Evolutionary conservation across 345 rosid species (phyloP).

Genomic region (Luvunga scandens): DNA sequence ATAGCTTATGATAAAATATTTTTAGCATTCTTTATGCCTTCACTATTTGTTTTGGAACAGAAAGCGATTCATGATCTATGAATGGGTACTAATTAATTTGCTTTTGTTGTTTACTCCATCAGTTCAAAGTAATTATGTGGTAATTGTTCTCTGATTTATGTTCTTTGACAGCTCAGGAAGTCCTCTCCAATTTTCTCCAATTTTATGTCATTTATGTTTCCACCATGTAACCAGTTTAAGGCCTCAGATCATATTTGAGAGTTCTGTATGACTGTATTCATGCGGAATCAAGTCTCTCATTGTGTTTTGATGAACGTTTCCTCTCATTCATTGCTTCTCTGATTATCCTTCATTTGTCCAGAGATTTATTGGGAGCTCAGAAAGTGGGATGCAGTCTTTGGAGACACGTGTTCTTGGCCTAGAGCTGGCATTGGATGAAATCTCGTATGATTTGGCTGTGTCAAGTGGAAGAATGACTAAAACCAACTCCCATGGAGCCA

Average conservation of each 20-base stretch:
- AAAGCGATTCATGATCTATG: not conserved
- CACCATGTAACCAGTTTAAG: not conserved
- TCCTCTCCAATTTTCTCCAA: not conserved
- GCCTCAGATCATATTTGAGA: not conserved
- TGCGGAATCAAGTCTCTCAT: not conserved
- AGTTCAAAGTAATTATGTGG: not conserved
- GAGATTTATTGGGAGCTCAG: slow-evolving; percentile 87
- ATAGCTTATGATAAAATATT: not conserved
- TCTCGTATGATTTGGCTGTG: slow-evolving; percentile 83
- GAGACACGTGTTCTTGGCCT: slow-evolving; percentile 89
- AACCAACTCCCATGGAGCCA: slow-evolving; percentile 36
- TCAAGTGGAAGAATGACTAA: slow-evolving; percentile 72
- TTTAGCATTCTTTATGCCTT: not conserved
- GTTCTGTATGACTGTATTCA: not conserved
- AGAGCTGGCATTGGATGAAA: slow-evolving; percentile 87
- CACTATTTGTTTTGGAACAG: not conserved
- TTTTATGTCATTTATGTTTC: not conserved
- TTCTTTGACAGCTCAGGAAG: not conserved
- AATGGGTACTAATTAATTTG: not conserved
- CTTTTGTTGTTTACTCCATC: not conserved
- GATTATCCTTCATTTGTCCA: slow-evolving; percentile 19
- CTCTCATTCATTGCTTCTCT: slow-evolving; percentile 7
- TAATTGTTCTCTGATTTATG: not conserved
- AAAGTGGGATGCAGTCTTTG: slow-evolving; percentile 72
- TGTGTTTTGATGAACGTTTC: slow-evolving; percentile 6